Evolutionary conservation across 2,329 filamentous ascomycete genomes (phyloP), one percentile per base, ranked within the genome.

Genomic region (Fusarium aywerte): DNA sequence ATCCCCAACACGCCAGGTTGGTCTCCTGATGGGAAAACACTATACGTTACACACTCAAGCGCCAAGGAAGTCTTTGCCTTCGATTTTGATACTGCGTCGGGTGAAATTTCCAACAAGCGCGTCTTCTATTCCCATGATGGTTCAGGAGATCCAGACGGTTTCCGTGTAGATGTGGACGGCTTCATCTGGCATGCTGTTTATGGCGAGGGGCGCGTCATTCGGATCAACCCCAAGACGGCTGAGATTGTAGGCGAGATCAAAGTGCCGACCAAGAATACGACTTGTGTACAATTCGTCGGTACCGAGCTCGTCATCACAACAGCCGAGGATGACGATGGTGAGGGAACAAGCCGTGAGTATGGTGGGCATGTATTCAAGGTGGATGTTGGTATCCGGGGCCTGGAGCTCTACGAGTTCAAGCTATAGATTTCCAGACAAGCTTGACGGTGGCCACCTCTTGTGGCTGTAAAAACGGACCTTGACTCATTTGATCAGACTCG

Each of bases 141-240:
- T 2, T 77, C 84, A 25, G 89, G 90, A 45, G 87, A 88, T 65
- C 93, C 93, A 1, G 94, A 97, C 78, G 94, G 94, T 3, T 94
- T 95, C 79, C 89, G 90, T 65, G 86, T 96, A 73, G 94, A 97
- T 75, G 86, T 85, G 40, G 88, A 96, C 54, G 93, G 93, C n/a
- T 90, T 91, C 80, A 84, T 97, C 73, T 97, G 95, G 94, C 89
- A 91, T 63, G 92, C 92, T 9, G 83, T 96, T n/a, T 96, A 92
- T 75, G 93, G 93, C 53, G 91, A 90, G 65, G 83, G 86, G 60
- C 86, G 88, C 62, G 92, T 97, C 23, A 80, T 97, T 68, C 88
- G 91, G 76, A 90, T 97, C 73, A 87, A 85, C 45, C 87, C 89
- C 20, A 58, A 33, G 6, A 78, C 85, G 49, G 93, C 92, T 4